Conservation (phyloP, 805 yeast genomes). For the Monosporozyma siamensis region DNA sequence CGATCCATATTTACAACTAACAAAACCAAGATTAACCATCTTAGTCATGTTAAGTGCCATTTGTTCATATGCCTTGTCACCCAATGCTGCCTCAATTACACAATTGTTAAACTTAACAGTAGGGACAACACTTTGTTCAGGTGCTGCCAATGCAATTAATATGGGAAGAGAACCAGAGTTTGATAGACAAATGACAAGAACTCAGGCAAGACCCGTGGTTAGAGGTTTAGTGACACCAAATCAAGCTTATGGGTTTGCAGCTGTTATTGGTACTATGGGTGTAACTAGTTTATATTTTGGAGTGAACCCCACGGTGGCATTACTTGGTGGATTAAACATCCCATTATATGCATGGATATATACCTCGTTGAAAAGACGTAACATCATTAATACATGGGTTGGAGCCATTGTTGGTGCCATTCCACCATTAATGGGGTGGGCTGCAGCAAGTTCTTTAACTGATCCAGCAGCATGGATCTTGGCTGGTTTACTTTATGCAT, state of each 20-base stretch:
- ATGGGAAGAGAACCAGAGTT: conserved; percentile 94
- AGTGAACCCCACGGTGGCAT: conserved; percentile 78
- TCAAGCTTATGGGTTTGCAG: conserved; percentile 79
- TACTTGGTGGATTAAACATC: conserved; percentile 72
- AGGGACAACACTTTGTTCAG: conserved; percentile 84
- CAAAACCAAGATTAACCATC: conserved; percentile 83
- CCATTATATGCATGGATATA: conserved; percentile 81
- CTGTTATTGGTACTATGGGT: conserved; percentile 62
- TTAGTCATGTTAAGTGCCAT: conserved; percentile 85
- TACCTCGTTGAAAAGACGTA: conserved; percentile 78
- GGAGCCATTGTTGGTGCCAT: conserved; percentile 99
- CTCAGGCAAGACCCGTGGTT: conserved; percentile 84
- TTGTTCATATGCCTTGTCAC: conserved; percentile 89
- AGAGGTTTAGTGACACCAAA: conserved; percentile 63
- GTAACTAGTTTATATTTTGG: conserved; percentile 60
- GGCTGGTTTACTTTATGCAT: conserved; percentile 82
- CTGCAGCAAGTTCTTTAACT: conserved; percentile 66
- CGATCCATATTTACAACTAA: conserved; percentile 64
- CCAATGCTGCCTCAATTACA: conserved; percentile 63
- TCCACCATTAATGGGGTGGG: conserved; percentile 99
- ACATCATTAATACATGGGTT: conserved; percentile 92
- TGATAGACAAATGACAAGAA: conserved; percentile 80
- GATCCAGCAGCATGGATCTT: conserved; percentile 95
- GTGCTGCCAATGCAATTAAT: conserved; percentile 93
- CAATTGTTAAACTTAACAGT: conserved; percentile 63